phyloP scores from a whole-genome alignment of 208 protist genomes.

The Leishmania gerbilli region DNA sequence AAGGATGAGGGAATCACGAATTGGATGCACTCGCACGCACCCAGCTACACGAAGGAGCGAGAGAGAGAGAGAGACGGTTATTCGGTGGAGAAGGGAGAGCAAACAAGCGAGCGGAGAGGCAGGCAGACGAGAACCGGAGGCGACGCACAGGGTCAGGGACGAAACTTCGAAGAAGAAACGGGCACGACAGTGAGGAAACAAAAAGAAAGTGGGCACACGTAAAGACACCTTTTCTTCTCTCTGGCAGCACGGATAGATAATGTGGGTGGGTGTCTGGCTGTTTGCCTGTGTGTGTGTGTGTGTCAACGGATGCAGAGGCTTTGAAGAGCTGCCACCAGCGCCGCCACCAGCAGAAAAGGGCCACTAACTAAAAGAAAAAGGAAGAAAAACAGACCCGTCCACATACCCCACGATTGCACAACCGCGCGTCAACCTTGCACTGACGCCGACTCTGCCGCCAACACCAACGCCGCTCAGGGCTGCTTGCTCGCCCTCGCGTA shows the following conservation, averaged over 20 bases:
- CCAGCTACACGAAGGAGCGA: not conserved
- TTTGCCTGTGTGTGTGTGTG: not conserved
- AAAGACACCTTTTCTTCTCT: not conserved
- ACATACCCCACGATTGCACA: not conserved
- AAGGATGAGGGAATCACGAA: conserved; percentile 3
- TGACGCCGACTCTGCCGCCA: not conserved
- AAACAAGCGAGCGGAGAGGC: not conserved
- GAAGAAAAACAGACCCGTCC: not conserved
- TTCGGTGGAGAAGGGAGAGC: not conserved
- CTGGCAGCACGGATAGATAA: not conserved
- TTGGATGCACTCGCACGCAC: conserved; percentile 7
- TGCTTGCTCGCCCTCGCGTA: not conserved
- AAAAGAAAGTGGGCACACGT: not conserved
- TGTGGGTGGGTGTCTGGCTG: not conserved
- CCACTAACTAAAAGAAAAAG: not conserved
- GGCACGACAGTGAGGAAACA: not conserved
- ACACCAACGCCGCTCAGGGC: not conserved
- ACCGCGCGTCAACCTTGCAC: not conserved
- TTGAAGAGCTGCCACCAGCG: not conserved
- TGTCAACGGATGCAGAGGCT: not conserved
- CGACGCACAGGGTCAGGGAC: not conserved
- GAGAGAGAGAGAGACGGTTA: not conserved
- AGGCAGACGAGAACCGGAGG: not conserved
- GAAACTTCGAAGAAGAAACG: not conserved
- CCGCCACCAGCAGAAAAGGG: not conserved